Conservation (phyloP, 352 stramenopile species). For the Phytopythium oedochilum region DNA sequence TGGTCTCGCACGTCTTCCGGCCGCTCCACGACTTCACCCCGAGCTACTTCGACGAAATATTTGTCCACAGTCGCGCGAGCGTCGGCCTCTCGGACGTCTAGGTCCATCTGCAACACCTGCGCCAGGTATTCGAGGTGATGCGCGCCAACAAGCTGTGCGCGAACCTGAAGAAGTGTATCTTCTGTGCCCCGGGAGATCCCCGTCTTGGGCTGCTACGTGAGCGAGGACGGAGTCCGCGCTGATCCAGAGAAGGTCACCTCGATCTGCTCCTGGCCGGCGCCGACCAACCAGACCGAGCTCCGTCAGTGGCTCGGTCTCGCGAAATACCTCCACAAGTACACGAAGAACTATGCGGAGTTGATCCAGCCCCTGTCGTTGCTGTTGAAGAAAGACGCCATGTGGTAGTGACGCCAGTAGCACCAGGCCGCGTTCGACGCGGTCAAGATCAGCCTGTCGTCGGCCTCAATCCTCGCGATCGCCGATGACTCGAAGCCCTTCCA, state of each 20-base stretch:
- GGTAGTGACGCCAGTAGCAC: slow-evolving; percentile 2
- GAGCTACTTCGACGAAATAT: no score
- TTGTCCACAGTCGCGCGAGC: no score
- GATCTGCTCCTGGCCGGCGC: slow-evolving; percentile 9
- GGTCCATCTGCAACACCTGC: no score
- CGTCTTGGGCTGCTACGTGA: slow-evolving; percentile 18
- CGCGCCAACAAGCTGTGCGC: no score
- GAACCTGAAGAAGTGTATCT: no score
- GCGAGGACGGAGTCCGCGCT: slow-evolving; percentile 9
- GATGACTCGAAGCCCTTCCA: slow-evolving; percentile 11
- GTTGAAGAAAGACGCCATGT: slow-evolving; percentile 13
- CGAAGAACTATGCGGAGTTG: slow-evolving; percentile 6
- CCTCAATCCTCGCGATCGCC: slow-evolving; percentile 6
- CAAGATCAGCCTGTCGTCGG: slow-evolving; percentile 8
- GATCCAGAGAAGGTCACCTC: slow-evolving; percentile 14
- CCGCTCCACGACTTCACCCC: no score
- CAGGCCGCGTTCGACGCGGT: slow-evolving; percentile 10
- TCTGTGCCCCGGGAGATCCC: no score
- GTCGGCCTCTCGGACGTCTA: no score
- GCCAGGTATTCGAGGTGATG: no score
- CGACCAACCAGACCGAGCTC: slow-evolving; percentile 6
- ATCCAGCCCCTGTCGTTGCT: slow-evolving; percentile 9
- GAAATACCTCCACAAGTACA: slow-evolving; percentile 24
- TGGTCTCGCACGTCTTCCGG: no score
- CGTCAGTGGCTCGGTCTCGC: slow-evolving; percentile 13